Evolutionary conservation across 2,329 filamentous ascomycete genomes (phyloP).

Genomic region (Calonectria ilicicola): DNA sequence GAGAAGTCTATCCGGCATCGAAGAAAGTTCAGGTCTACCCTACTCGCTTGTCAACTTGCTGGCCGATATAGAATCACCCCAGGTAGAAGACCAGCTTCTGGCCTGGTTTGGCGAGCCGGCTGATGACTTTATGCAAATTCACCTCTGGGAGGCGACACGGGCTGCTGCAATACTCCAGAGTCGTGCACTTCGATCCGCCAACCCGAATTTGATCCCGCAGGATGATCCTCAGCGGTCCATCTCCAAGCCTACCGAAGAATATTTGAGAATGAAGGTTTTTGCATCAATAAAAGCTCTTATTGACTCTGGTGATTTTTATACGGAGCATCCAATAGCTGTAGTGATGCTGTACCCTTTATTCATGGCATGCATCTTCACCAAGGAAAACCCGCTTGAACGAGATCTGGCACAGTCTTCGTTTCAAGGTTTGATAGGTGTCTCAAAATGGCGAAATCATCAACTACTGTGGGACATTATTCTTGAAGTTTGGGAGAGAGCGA

Average conservation of each 20-base stretch:
- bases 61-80: slow-evolving; percentile 1
- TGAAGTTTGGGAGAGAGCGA: slow-evolving; percentile 14
- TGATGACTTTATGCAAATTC: slow-evolving; percentile 10
- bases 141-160: slow-evolving; percentile 19
- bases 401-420: slow-evolving; percentile 11
- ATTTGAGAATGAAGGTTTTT: slow-evolving; percentile 9
- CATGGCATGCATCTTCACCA: slow-evolving; percentile 8
- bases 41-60: slow-evolving; percentile 16
- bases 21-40: slow-evolving; percentile 14
- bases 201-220: background rate
- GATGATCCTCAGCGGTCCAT: background rate
- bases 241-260: background rate
- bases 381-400: background rate
- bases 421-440: slow-evolving; percentile 11
- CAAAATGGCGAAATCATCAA: slow-evolving; percentile 7
- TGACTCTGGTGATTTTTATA: slow-evolving; percentile 7
- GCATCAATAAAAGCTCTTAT: slow-evolving; percentile 6
- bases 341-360: slow-evolving; percentile 17
- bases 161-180: slow-evolving; percentile 10
- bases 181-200: background rate
- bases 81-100: background rate
- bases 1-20: background rate
- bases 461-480: slow-evolving; percentile 14
- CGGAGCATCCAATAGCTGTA: background rate
- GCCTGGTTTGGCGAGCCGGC: slow-evolving; percentile 13